These are phyloP conservation scores for Dendrobium chrysotoxum DNA, from an alignment of 106 monocot species.

Conservation along the genomic window DNA sequence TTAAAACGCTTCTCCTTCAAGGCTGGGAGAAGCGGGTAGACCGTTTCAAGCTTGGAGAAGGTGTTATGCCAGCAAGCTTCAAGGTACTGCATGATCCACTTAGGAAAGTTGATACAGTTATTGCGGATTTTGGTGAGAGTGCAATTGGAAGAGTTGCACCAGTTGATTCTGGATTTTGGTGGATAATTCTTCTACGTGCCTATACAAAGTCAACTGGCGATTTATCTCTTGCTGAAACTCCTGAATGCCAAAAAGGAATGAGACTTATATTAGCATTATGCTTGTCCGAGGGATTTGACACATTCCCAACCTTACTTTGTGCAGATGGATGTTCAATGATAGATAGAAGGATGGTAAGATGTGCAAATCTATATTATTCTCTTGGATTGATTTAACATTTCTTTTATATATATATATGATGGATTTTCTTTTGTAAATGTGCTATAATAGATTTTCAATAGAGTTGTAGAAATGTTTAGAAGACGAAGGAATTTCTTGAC, in stretches of 20 bases:
- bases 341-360: constrained; percentile 79
- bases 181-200: constrained; percentile 83
- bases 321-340: constrained; percentile 92
- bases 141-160: constrained; percentile 93
- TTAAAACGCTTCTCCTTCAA: constrained; percentile 71
- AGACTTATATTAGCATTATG: constrained; percentile 68
- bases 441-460: too few relatives aligned
- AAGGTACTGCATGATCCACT: constrained; percentile 77
- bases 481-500: too few relatives aligned
- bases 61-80: constrained; percentile 91
- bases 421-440: too few relatives aligned
- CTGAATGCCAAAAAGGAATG: constrained; percentile 77
- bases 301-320: constrained; percentile 83
- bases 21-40: constrained; percentile 81
- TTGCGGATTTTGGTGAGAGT: constrained; percentile 88
- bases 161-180: constrained; percentile 93
- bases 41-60: constrained; percentile 85
- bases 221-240: constrained; percentile 50
- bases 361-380: not conserved
- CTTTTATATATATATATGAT: too few relatives aligned
- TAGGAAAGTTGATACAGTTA: constrained; percentile 50
- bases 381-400: not conserved
- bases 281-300: constrained; percentile 81
- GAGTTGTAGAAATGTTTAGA: too few relatives aligned
- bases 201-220: constrained; percentile 91